Evolutionary conservation across 2,329 filamentous ascomycete genomes (phyloP).

Genomic region (Colletotrichum kahawae): DNA sequence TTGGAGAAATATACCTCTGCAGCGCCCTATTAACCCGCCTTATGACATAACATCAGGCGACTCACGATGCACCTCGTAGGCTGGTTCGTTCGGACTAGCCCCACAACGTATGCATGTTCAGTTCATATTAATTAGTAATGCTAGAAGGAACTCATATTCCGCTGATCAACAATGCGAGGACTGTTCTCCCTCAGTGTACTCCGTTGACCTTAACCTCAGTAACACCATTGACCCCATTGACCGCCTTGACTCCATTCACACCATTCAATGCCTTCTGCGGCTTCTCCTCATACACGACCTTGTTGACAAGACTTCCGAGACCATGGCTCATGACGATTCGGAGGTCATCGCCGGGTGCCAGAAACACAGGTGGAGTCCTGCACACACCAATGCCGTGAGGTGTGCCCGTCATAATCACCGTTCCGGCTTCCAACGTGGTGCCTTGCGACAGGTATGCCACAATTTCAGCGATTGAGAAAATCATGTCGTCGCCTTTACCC

Average conservation of each 20-base stretch:
- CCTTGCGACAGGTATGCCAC: conserved; percentile 28
- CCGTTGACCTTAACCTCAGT: background rate
- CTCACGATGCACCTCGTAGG: background rate
- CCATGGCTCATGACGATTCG: conserved; percentile 24
- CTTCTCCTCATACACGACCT: conserved; percentile 12
- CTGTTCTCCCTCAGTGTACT: background rate
- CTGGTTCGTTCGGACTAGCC: background rate
- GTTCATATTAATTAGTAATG: background rate
- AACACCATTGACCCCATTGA: conserved; percentile 2
- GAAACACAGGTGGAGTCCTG: conserved; percentile 22
- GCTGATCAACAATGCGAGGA: background rate
- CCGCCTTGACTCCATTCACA: background rate
- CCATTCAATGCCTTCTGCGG: background rate
- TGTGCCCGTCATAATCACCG: conserved; percentile 32
- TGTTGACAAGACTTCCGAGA: conserved; percentile 27
- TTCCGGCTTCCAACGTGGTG: conserved; percentile 29
- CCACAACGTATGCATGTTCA: background rate
- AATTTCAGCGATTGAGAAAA: conserved; percentile 33
- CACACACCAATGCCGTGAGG: conserved; percentile 28
- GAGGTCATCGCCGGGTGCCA: conserved; percentile 21
- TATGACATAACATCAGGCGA: background rate
- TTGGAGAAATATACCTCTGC: background rate
- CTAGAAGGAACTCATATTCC: background rate
- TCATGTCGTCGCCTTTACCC: conserved; percentile 26
- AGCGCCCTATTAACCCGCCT: background rate